These are phyloP conservation scores for Platanus orientalis DNA, from an alignment of 164 flowering plant species.

Conservation along the genomic window DNA sequence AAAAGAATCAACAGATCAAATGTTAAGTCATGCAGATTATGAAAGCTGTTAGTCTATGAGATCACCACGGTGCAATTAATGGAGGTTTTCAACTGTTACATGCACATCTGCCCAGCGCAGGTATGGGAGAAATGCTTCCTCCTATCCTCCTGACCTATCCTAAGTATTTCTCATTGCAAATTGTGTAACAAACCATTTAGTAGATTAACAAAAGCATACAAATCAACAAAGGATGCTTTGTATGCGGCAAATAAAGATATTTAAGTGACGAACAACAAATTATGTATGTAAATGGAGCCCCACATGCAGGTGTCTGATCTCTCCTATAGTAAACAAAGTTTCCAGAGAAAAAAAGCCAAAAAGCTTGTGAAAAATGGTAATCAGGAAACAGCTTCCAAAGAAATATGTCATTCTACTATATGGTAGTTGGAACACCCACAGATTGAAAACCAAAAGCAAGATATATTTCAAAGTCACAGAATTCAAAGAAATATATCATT, in stretches of 20 bases:
- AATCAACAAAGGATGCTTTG: too few species aligned
- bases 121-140: too few species aligned
- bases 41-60: too few species aligned
- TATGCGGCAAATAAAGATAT: too few species aligned
- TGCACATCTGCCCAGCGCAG: too few species aligned
- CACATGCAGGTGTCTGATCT: not conserved
- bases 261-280: not conserved
- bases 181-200: not conserved
- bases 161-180: not conserved
- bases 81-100: too few species aligned
- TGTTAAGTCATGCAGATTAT: too few species aligned
- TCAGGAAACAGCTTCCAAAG: not conserved
- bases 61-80: too few species aligned
- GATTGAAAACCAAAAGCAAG: not conserved
- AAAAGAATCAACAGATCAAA: too few species aligned
- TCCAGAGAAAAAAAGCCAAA: not conserved
- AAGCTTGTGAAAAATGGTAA: not conserved
- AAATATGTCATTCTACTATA: not conserved
- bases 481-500: not conserved
- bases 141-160: too few species aligned
- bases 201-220: not conserved
- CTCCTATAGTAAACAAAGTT: not conserved
- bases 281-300: not conserved
- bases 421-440: not conserved
- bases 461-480: not conserved